Base-by-base conservation (phyloP, 768 basidiomycete species). In the Leucosporidium creatinivorum region DNA sequence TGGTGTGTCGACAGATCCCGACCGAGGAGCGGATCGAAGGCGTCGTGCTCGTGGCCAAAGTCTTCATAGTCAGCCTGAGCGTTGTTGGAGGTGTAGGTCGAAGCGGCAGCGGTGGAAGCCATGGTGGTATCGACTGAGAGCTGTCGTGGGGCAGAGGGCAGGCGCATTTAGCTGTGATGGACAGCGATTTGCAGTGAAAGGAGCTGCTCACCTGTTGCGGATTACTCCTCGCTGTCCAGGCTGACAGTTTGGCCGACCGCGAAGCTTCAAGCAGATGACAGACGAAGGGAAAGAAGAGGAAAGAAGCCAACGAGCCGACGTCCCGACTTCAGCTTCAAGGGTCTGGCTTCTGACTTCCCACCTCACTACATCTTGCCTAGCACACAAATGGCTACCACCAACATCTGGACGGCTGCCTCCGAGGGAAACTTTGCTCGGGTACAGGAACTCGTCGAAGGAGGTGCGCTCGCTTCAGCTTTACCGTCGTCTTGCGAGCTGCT, bases 11-110 rank as follows among this genome's bases (percentile, higher is more conserved):
- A 47, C 21, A 26, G 21, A 13, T 56, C 44, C 25, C 59, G 25
- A 8, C 59, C 59, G 48, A 61, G 26, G 48, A 61, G 59, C 2
- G 59, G 59, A 28, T 61, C 48, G 49, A 49, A 49, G 2, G 36
- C 15, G 49, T 50, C 17, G 48, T 49, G 60, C 48, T 61, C 48
- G 21, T 30, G n/a, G 12, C 51, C 51, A 23, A n/a, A 49, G 30
- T 61, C 49, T 30, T 51, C 60, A 28, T 48, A 15, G 23, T 15
- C 5, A 31, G 56, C 23, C 5, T 28, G 33, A 23, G 31, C 26
- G 6, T 17, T 28, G 52, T 30, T 54, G 26, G 52, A 25, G 19
- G 52, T 13, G 52, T 15, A 28, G 52, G 26, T 54, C 9, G 26
- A 25, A 15, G 52, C 52, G 25, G 26, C 52, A 3, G 13, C 30